These are phyloP conservation scores for Mycena alexandri DNA, from an alignment of 768 basidiomycete species.

Conservation along the genomic window DNA sequence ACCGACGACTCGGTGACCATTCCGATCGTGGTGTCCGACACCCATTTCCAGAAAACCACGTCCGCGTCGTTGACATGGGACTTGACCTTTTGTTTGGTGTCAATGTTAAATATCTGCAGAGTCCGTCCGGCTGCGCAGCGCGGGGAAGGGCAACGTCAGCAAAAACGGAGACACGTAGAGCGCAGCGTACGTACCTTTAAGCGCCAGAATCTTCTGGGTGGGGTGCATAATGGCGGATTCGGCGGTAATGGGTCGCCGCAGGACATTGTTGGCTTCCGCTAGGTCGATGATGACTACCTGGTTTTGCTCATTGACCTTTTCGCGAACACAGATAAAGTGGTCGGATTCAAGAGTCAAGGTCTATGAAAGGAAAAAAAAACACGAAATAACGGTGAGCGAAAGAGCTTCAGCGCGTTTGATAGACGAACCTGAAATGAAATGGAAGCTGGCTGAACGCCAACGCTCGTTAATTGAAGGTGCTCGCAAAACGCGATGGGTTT, in stretches of 20 bases:
- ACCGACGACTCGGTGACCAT: constrained; percentile 96
- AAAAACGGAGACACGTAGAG: constrained; percentile 4
- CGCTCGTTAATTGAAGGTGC: constrained; percentile 93
- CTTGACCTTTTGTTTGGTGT: constrained; percentile 97
- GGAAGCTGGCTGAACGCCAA: constrained; percentile 95
- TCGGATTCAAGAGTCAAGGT: constrained; percentile 97
- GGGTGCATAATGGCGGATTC: constrained; percentile 99
- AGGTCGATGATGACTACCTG: constrained; percentile 99
- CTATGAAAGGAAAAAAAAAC: constrained; percentile 50
- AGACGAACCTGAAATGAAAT: constrained; percentile 93
- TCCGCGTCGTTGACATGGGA: constrained; percentile 95
- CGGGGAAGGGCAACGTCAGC: constrained; percentile 33
- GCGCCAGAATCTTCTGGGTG: constrained; percentile 93
- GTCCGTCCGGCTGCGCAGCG: constrained; percentile 84
- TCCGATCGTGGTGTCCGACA: constrained; percentile 90
- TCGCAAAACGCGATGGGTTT: constrained; percentile 93
- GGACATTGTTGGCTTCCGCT: constrained; percentile 95
- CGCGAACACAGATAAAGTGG: constrained; percentile 97
- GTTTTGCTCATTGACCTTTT: constrained; percentile 94
- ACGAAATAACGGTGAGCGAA: neutral
- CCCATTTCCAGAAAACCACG: constrained; percentile 99
- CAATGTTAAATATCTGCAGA: constrained; percentile 98
- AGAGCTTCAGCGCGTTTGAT: neutral
- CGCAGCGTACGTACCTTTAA: constrained; percentile 74
- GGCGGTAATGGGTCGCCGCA: constrained; percentile 95